Evolutionary conservation across 129 eudicot species (phyloP).

Genomic region (Flaveria brownii): DNA sequence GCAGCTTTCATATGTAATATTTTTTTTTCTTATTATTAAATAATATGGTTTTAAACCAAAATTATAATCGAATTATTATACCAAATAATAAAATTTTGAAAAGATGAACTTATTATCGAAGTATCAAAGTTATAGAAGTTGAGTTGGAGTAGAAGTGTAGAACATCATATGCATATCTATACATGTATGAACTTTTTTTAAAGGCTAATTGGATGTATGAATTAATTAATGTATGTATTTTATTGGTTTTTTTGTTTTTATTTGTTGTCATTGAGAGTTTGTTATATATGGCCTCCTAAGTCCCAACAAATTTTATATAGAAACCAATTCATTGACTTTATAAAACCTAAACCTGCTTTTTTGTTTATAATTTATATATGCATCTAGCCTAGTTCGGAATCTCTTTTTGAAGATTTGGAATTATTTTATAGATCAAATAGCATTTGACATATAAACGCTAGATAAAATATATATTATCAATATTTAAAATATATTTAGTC

Average conservation of each 20-base stretch:
- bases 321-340: neutral
- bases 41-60: too few species aligned
- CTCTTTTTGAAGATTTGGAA: neutral
- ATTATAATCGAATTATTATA: neutral
- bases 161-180: too few species aligned
- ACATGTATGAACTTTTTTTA: too few species aligned
- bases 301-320: neutral
- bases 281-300: neutral
- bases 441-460: slow-evolving; percentile 28
- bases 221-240: neutral
- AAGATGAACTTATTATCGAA: too few species aligned
- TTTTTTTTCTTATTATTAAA: too few species aligned
- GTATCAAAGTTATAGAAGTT: too few species aligned
- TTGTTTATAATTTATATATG: neutral
- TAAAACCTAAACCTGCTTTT: neutral
- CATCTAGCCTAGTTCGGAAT: slow-evolving; percentile 18
- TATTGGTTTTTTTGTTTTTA: neutral
- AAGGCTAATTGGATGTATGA: too few species aligned
- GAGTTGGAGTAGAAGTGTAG: too few species aligned
- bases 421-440: slow-evolving; percentile 25
- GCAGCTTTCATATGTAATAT: neutral
- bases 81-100: too few species aligned
- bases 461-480: neutral
- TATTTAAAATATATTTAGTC: neutral
- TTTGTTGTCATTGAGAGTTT: neutral